These are phyloP conservation scores for Bigelowiella natans DNA, from an alignment of 78 protist genomes.

Conservation along the genomic window DNA sequence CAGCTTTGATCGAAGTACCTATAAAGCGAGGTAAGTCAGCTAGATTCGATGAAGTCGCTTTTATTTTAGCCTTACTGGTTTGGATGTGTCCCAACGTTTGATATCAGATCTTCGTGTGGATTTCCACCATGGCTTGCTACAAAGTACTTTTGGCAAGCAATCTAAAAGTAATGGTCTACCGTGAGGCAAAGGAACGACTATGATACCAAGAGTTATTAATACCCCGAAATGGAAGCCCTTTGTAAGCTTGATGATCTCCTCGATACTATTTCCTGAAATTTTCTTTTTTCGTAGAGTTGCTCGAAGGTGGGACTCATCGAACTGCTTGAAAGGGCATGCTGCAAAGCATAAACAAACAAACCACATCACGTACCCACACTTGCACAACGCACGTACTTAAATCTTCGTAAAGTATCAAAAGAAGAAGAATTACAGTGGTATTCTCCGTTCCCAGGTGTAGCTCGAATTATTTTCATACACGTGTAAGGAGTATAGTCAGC, in stretches of 20 bases:
- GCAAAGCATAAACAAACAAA: neutral
- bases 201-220: neutral
- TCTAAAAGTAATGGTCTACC: neutral
- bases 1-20: neutral
- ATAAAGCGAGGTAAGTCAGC: neutral
- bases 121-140: neutral
- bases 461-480: constrained; percentile 43
- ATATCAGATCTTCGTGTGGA: neutral
- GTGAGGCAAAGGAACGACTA: neutral
- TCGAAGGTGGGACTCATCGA: neutral
- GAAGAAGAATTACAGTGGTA: neutral
- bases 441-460: neutral
- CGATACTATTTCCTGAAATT: neutral
- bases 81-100: neutral
- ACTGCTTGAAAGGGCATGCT: neutral
- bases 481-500: constrained; percentile 42
- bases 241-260: neutral
- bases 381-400: no score
- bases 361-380: no score
- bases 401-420: no score
- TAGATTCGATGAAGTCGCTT: neutral
- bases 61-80: neutral
- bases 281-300: neutral
- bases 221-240: neutral
- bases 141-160: neutral